These are phyloP conservation scores for Vigna mungo DNA, from an alignment of 306 rosid genomes.

Conservation along the genomic window DNA sequence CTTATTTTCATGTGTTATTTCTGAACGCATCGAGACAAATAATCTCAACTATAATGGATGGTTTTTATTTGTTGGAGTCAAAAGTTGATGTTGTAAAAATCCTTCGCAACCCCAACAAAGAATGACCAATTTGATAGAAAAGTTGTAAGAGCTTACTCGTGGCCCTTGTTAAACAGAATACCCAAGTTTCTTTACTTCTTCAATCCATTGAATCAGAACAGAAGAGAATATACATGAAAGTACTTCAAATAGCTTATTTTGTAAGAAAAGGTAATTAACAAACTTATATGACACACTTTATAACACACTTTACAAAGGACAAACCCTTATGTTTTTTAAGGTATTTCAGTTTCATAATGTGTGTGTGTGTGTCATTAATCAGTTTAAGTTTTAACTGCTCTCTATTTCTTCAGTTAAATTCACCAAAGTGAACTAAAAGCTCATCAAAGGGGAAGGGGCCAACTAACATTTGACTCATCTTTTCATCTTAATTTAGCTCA, in stretches of 20 bases:
- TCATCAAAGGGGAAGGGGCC: neutral
- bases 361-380: too few relatives aligned
- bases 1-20: too few relatives aligned
- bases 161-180: neutral
- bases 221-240: too few relatives aligned
- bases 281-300: too few relatives aligned
- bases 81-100: neutral
- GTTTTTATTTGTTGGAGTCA: neutral
- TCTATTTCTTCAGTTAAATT: neutral
- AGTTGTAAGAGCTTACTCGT: neutral
- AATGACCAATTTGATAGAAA: neutral
- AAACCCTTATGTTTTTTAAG: neutral
- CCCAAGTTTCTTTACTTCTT: neutral
- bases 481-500: slow-evolving; percentile 11
- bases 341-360: too few relatives aligned
- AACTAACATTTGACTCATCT: neutral
- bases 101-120: neutral
- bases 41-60: neutral
- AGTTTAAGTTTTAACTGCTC: neutral
- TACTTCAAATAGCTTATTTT: neutral
- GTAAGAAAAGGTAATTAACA: neutral
- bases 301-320: neutral
- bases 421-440: neutral
- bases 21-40: too few relatives aligned
- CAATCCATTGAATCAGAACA: neutral